Percentiles rank a stretch among this genome's conserved stretches.
These are phyloP conservation scores for Arachis hypogaea DNA, from an alignment of 306 rosid genomes.

Conservation along the genomic window DNA sequence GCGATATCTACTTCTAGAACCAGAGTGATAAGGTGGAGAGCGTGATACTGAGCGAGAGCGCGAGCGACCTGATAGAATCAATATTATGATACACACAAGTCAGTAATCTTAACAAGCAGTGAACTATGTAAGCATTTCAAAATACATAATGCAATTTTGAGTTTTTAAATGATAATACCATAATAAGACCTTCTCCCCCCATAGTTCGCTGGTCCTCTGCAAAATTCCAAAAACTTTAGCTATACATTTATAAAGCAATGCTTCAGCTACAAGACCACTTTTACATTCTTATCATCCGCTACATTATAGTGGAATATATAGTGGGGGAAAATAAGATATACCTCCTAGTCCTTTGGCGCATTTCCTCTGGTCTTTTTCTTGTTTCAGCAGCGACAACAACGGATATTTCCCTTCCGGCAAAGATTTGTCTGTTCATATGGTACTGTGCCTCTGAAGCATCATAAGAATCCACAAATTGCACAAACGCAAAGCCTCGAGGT, in stretches of 20 bases:
- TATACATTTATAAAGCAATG: slow-evolving; percentile 26
- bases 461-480: slow-evolving; percentile 90
- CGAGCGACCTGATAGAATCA: slow-evolving; percentile 65
- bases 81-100: slow-evolving; percentile 24
- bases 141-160: background rate
- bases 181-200: slow-evolving; percentile 81
- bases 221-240: slow-evolving; percentile 31
- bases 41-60: slow-evolving; percentile 90
- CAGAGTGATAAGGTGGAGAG: slow-evolving; percentile 76
- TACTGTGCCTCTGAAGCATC: slow-evolving; percentile 98
- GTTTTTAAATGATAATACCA: slow-evolving; percentile 55
- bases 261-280: background rate
- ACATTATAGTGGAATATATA: background rate
- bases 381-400: slow-evolving; percentile 95
- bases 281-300: background rate
- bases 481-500: slow-evolving; percentile 99
- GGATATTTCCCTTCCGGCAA: slow-evolving; percentile 98
- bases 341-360: slow-evolving; percentile 89
- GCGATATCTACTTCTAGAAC: slow-evolving; percentile 78
- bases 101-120: slow-evolving; percentile 18
- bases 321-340: slow-evolving; percentile 39
- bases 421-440: slow-evolving; percentile 90
- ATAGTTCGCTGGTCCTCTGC: slow-evolving; percentile 68
- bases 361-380: slow-evolving; percentile 97
- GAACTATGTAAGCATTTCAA: background rate